These are phyloP conservation scores for Crepidotus variabilis DNA, from an alignment of 768 basidiomycete genomes.

Conservation along the genomic window DNA sequence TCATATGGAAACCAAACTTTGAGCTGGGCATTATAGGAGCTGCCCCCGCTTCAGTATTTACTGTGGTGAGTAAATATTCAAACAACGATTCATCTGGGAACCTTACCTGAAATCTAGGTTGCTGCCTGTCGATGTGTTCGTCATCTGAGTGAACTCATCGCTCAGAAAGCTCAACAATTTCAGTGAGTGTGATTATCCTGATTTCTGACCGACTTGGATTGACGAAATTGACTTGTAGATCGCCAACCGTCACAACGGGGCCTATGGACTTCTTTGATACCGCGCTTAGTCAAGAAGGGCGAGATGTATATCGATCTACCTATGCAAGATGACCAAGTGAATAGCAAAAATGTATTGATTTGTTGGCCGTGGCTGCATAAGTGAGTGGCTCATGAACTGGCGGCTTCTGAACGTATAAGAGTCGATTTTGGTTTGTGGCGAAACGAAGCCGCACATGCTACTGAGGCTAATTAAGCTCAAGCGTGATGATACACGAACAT, in stretches of 20 bases:
- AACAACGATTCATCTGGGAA: background rate
- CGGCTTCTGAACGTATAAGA: too few species aligned
- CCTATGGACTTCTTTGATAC: background rate
- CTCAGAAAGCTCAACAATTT: background rate
- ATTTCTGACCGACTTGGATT: background rate
- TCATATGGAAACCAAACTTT: background rate
- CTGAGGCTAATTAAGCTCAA: too few species aligned
- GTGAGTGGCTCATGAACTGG: too few species aligned
- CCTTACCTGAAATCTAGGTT: background rate
- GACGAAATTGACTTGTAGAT: background rate
- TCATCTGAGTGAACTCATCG: background rate
- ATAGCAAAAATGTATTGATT: too few species aligned
- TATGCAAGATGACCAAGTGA: too few species aligned
- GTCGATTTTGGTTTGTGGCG: too few species aligned
- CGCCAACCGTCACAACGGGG: background rate
- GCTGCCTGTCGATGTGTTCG: background rate
- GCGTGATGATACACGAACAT: too few species aligned
- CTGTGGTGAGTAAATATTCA: background rate
- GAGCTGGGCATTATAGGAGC: background rate
- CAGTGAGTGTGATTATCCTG: background rate
- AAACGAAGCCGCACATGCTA: too few species aligned
- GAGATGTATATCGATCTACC: too few species aligned
- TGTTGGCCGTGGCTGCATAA: too few species aligned
- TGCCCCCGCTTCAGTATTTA: background rate
- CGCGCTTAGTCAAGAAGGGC: background rate